phyloP scores from a whole-genome alignment of 2,329 filamentous ascomycete species.

The Nannizziopsis arthrosporioides region DNA sequence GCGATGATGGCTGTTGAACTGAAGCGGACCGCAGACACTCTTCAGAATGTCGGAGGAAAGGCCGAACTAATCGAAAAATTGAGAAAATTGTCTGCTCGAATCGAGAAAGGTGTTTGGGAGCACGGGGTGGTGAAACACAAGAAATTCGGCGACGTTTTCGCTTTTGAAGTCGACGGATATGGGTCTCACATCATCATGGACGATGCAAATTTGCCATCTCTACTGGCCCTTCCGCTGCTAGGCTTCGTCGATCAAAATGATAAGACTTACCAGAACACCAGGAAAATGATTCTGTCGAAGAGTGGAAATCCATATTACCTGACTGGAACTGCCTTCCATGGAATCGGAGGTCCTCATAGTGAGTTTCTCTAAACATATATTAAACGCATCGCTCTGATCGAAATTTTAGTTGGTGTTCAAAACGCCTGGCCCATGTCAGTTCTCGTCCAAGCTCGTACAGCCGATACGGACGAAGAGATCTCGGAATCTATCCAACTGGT shows the following conservation, averaged over 20 bases:
- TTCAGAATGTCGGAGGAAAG: constrained; percentile 49
- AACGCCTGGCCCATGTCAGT: constrained; percentile 97
- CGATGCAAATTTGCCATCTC: constrained; percentile 53
- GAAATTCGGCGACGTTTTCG: constrained; percentile 49
- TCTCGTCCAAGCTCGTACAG: constrained; percentile 82
- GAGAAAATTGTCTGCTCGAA: constrained; percentile 48
- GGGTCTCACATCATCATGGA: constrained; percentile 53
- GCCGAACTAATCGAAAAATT: constrained; percentile 39
- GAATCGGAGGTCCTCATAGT: constrained; percentile 70
- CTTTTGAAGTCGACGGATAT: constrained; percentile 55
- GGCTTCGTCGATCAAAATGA: constrained; percentile 50
- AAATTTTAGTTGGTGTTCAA: constrained; percentile 56
- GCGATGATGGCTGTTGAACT: constrained; percentile 93
- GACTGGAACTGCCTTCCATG: constrained; percentile 61
- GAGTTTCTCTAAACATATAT: constrained; percentile 21
- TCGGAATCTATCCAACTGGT: constrained; percentile 59
- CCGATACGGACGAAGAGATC: constrained; percentile 71
- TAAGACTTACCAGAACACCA: constrained; percentile 72
- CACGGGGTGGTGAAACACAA: constrained; percentile 55
- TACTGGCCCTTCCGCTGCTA: constrained; percentile 48
- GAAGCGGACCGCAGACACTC: constrained; percentile 56
- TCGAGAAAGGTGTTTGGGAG: constrained; percentile 68
- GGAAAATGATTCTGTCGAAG: constrained; percentile 66
- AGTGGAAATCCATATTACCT: constrained; percentile 81
- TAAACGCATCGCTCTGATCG: constrained; percentile 5